A percentile compares a stretch with the other conserved stretches of the same genome.
Conservation (phyloP, 1,284 basidiomycete genomes). For the Albatrellus sp. region DNA sequence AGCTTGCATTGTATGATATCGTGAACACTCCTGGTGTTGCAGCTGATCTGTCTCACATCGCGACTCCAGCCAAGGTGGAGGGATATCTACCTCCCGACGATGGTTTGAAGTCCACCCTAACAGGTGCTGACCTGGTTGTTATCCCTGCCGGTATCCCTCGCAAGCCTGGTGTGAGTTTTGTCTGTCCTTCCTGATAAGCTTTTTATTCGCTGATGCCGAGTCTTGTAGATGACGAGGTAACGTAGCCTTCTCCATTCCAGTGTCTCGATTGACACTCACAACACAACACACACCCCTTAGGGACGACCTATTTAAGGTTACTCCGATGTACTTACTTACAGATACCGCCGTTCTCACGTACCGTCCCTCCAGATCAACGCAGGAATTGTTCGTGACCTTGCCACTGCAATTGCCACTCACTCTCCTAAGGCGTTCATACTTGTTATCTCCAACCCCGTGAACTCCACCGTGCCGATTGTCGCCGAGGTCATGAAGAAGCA, state of each 20-base stretch:
- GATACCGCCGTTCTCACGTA: neutral
- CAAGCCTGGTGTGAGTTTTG: constrained; percentile 74
- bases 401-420: constrained; percentile 73
- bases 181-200: constrained; percentile 1
- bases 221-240: constrained; percentile 62
- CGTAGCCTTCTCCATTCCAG: constrained; percentile 9
- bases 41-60: constrained; percentile 86
- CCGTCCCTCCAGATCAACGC: constrained; percentile 72
- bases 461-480: constrained; percentile 96
- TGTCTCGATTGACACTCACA: constrained; percentile 4
- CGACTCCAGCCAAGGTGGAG: constrained; percentile 66
- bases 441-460: constrained; percentile 94
- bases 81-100: constrained; percentile 67
- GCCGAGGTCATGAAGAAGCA: constrained; percentile 92
- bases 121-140: constrained; percentile 81
- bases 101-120: constrained; percentile 75
- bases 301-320: constrained; percentile 91
- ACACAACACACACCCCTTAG: constrained; percentile 26
- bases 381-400: constrained; percentile 90
- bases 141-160: constrained; percentile 97
- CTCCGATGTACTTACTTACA: neutral
- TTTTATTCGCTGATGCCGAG: constrained; percentile 5
- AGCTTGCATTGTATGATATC: constrained; percentile 92
- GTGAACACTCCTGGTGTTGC: constrained; percentile 95
- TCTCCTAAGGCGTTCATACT: constrained; percentile 90